These are phyloP conservation scores for Tulasnella sp. DNA, from an alignment of 768 basidiomycete genomes.

Conservation along the genomic window DNA sequence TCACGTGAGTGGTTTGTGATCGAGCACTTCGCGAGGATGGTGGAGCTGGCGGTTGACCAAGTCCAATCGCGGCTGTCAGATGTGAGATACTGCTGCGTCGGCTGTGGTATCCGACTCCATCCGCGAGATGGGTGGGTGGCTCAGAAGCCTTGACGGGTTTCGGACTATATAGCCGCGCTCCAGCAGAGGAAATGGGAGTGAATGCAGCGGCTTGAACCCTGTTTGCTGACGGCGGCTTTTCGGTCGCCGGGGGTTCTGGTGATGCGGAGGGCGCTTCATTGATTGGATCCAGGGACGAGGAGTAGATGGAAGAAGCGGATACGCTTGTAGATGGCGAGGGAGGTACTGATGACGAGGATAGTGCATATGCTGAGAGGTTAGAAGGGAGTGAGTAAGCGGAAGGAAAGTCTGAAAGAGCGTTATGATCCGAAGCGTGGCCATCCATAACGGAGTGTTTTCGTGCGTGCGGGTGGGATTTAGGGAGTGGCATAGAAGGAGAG, in stretches of 20 bases:
- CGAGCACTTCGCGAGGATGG: not conserved
- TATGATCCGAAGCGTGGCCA: not conserved
- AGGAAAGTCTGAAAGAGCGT: conserved; percentile 9
- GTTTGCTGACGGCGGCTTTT: not conserved
- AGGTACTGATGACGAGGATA: conserved; percentile 5
- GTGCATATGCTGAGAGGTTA: not conserved
- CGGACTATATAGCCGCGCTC: conserved; percentile 5
- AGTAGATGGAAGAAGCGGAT: conserved; percentile 1
- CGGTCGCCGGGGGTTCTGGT: not conserved
- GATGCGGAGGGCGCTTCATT: conserved; percentile 12
- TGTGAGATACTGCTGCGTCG: conserved; percentile 4
- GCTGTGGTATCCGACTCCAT: not conserved
- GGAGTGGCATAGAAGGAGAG: conserved; percentile 14
- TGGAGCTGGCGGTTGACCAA: conserved; percentile 2
- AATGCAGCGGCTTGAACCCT: not conserved
- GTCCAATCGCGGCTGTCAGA: not conserved
- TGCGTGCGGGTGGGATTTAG: conserved; percentile 28
- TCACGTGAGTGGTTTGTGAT: not conserved
- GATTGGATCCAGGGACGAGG: conserved; percentile 18
- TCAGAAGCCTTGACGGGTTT: not conserved
- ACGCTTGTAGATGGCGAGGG: conserved; percentile 2
- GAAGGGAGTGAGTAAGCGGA: not conserved
- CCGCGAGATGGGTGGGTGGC: not conserved
- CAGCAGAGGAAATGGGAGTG: not conserved
- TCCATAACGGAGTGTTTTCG: conserved; percentile 25